Percentiles rank a stretch among this genome's conserved stretches.
phyloP scores from a whole-genome alignment of 768 basidiomycete species.

The Terana coerulea region DNA sequence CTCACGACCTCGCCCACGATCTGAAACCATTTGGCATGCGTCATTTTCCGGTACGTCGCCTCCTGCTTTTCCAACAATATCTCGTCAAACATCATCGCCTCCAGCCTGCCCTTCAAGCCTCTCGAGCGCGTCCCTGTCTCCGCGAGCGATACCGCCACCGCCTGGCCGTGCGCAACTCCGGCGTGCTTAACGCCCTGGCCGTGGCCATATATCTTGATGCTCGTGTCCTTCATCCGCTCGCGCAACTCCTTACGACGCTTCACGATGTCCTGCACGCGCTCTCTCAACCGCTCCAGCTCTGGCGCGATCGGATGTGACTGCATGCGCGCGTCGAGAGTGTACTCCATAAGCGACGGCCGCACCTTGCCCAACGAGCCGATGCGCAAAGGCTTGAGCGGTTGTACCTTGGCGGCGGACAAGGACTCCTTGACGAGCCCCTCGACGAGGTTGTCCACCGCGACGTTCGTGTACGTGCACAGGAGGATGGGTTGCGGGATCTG shows the following conservation, averaged over 20 bases:
- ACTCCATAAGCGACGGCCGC: slow-evolving; percentile 46
- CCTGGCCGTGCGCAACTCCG: too few relatives aligned
- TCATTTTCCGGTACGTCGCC: slow-evolving; percentile 35
- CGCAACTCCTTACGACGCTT: slow-evolving; percentile 25
- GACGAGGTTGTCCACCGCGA: slow-evolving; percentile 88
- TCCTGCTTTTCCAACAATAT: slow-evolving; percentile 28
- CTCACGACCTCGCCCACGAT: slow-evolving; percentile 65
- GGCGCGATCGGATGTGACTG: slow-evolving; percentile 53
- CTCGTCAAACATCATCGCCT: slow-evolving; percentile 26
- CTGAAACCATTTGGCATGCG: slow-evolving; percentile 52
- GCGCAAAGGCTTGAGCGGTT: slow-evolving; percentile 67
- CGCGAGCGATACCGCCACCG: not conserved
- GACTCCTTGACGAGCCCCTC: slow-evolving; percentile 53
- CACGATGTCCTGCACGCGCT: slow-evolving; percentile 33
- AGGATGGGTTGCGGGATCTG: slow-evolving; percentile 80
- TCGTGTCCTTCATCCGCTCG: slow-evolving; percentile 19
- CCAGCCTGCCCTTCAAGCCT: slow-evolving; percentile 19
- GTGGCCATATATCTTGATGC: not conserved
- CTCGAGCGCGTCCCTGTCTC: not conserved
- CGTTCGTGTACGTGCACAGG: slow-evolving; percentile 93
- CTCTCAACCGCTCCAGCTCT: slow-evolving; percentile 37
- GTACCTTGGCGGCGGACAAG: slow-evolving; percentile 45
- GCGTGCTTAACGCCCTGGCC: not conserved
- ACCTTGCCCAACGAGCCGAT: slow-evolving; percentile 65
- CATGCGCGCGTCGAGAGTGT: slow-evolving; percentile 64